These are phyloP conservation scores for Solanum lycopersicoides DNA, from an alignment of 257 asterid species.

Conservation along the genomic window DNA sequence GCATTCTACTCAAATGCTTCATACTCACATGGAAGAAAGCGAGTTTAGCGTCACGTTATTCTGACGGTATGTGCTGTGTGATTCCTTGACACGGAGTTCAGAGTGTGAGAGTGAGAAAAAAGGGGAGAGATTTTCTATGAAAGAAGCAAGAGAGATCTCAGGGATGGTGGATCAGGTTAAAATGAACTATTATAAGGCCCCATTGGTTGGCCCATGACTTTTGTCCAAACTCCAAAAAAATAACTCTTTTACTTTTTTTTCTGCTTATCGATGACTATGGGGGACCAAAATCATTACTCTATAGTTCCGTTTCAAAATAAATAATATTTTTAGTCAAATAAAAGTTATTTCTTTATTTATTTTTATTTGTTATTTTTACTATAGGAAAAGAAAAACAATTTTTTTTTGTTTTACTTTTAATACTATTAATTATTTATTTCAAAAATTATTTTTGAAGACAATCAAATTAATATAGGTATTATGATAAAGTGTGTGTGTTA, in stretches of 20 bases:
- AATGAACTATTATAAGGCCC: background rate
- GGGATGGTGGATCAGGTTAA: background rate
- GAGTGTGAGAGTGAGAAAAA: background rate
- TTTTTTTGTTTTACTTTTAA: no score
- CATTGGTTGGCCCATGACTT: background rate
- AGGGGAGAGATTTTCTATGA: background rate
- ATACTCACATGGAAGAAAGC: background rate
- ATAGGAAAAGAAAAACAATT: no score
- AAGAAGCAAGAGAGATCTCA: background rate
- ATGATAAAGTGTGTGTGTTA: no score
- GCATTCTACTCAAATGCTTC: background rate
- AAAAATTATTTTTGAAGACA: background rate
- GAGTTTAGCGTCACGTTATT: background rate
- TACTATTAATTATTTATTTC: no score
- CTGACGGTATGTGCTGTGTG: background rate
- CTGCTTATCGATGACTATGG: background rate
- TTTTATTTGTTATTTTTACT: no score
- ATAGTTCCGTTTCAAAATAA: background rate
- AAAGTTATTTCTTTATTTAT: fast-evolving
- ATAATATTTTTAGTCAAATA: background rate
- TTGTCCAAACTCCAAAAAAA: background rate
- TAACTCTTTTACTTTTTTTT: background rate
- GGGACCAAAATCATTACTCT: background rate
- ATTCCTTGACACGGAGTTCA: background rate
- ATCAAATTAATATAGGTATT: background rate